Base-by-base conservation (phyloP, 345 rosid species). In the Carallia brachiata region DNA sequence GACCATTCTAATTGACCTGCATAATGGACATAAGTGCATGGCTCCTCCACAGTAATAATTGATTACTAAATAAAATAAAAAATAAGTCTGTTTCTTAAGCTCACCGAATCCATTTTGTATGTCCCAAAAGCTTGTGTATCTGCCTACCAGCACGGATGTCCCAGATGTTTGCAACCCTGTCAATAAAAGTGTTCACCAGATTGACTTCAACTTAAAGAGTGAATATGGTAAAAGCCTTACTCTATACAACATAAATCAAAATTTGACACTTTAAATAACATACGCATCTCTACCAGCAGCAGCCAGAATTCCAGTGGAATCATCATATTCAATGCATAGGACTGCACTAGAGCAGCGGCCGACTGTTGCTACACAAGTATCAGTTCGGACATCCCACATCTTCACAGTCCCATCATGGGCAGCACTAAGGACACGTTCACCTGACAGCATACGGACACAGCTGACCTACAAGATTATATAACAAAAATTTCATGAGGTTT, bases 351-450 rank as follows among this genome's bases (percentile, higher is more conserved):
- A 78, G 83, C 88, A 92, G 70, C 97, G 98, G 70, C 99, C 98
- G 67, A 96, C 99, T 62, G 99, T 96, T 76, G 99, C 97, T 65
- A 92, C 98, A 76, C 96, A 95, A 77, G 90, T 88, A 80, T 92
- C 99, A 39, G 96, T 90, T 79, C 99, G 82, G 72, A 95, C 97
- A 86, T 95, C 99, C 99, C 99, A 95, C 98, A 92, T 92, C 85
- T 90, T 95, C 62, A 95, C 91, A 36, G 96, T 90, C 77, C 96
- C 97, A 85, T 90, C 97, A 76, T 90, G 91, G 60, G 94, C 81
- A 76, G 98, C 86, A 54, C 96, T 88, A 69, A 93, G 98, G 63
- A 93, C 98, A 52, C 97, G 89, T 78, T 93, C 98, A 31, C 97
- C 98, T 19, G 98, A 91, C 67, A 93, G 81, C 98, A 93, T 93